phyloP scores from a whole-genome alignment of 441 rosid genomes.

The Iberis amara region DNA sequence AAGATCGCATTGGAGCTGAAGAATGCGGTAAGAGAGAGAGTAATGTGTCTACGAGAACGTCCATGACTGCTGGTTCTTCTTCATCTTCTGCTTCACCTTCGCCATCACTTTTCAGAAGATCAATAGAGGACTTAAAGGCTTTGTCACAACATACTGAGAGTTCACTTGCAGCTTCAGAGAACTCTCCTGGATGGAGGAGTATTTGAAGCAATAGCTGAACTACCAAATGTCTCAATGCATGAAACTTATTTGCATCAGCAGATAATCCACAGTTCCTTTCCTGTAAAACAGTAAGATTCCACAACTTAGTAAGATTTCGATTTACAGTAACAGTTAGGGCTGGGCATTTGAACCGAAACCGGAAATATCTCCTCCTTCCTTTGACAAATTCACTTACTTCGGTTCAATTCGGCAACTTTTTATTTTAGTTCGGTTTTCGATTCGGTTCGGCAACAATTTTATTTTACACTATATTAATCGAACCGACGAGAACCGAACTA shows the following conservation, averaged over 20 bases:
- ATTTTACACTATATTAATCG: too few relatives aligned
- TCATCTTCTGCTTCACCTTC: conserved; percentile 60
- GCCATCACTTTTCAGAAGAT: conserved; percentile 45
- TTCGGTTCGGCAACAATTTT: too few relatives aligned
- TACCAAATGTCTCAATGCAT: conserved; percentile 66
- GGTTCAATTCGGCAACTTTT: conserved; percentile 6
- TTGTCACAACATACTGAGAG: conserved; percentile 82
- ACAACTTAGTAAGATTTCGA: conserved; percentile 8
- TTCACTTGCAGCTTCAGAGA: conserved; percentile 63
- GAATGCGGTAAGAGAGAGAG: conserved; percentile 87
- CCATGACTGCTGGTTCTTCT: conserved; percentile 65
- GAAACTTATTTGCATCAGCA: conserved; percentile 45
- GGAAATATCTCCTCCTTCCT: too few relatives aligned
- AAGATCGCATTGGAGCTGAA: conserved; percentile 80
- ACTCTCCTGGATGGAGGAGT: conserved; percentile 83
- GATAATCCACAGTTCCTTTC: conserved; percentile 54
- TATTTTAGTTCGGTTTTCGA: too few relatives aligned
- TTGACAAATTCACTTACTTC: too few relatives aligned
- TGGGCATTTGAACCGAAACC: too few relatives aligned
- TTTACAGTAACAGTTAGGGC: too few relatives aligned
- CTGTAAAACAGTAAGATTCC: conserved; percentile 37
- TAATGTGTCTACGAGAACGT: conserved; percentile 80
- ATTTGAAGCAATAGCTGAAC: conserved; percentile 81
- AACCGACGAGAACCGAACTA: too few relatives aligned
- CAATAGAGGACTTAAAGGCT: conserved; percentile 49